phyloP scores from a whole-genome alignment of 495 filamentous ascomycete genomes.

The Thermochaetoides thermophila region DNA sequence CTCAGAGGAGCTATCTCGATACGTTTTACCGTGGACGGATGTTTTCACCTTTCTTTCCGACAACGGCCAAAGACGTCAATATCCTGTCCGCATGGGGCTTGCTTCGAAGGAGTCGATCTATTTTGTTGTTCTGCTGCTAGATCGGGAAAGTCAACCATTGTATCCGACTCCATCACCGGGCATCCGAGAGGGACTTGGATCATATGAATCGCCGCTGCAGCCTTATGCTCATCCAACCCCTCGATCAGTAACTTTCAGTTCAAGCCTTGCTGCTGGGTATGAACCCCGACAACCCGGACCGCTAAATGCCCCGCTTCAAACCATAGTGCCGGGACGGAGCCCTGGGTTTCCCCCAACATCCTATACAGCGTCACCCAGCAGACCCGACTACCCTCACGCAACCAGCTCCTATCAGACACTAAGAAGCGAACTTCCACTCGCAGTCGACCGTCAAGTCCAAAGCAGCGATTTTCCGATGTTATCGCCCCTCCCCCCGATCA shows the following conservation, averaged over 20 bases:
- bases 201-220: conserved; percentile 27
- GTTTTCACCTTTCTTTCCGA: conserved; percentile 31
- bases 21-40: conserved; percentile 32
- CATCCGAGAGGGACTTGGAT: conserved; percentile 28
- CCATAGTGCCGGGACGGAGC: conserved; percentile 17
- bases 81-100: conserved; percentile 32
- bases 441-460: conserved; percentile 20
- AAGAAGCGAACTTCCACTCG: conserved; percentile 34
- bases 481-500: conserved; percentile 25
- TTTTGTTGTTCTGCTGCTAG: conserved; percentile 34
- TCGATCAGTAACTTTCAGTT: conserved; percentile 27
- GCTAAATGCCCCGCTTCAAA: conserved; percentile 17
- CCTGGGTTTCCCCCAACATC: conserved; percentile 19
- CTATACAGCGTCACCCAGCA: conserved; percentile 23
- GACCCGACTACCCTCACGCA: conserved; percentile 26
- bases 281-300: conserved; percentile 19
- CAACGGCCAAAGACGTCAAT: conserved; percentile 29
- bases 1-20: conserved; percentile 30
- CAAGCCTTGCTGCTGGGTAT: conserved; percentile 23
- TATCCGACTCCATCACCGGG: conserved; percentile 34
- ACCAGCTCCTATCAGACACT: conserved; percentile 29
- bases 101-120: conserved; percentile 39
- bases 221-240: conserved; percentile 29
- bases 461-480: conserved; percentile 35
- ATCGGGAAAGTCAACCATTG: conserved; percentile 17